These are phyloP conservation scores for Dendrobium chrysotoxum DNA, from an alignment of 106 monocot species.

Conservation along the genomic window DNA sequence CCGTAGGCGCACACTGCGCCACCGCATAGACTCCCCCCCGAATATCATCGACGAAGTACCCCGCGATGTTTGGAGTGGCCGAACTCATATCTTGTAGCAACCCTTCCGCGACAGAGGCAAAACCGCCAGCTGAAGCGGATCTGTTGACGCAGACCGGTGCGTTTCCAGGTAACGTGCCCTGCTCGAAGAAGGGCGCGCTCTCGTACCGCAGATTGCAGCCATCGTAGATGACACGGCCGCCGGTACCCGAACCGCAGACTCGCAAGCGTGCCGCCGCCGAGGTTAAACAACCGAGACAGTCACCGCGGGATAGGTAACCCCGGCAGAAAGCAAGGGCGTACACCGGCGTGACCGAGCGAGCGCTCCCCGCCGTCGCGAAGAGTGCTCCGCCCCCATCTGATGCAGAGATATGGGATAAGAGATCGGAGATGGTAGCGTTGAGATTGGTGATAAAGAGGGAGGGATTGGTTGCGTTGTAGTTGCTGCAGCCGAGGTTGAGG, in stretches of 20 bases:
- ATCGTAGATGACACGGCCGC: conserved; percentile 48
- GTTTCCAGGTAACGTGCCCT: conserved; percentile 39
- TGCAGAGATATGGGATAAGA: conserved; percentile 18
- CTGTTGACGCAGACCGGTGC: conserved; percentile 22
- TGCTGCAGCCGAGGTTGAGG: conserved; percentile 52
- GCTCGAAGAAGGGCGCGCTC: conserved; percentile 43
- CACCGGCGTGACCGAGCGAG: conserved; percentile 20
- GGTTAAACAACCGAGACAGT: conserved; percentile 42
- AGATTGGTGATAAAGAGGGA: conserved; percentile 22
- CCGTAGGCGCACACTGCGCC: conserved; percentile 53
- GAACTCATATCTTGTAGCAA: conserved; percentile 26
- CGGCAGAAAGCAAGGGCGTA: conserved; percentile 53
- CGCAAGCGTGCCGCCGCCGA: conserved; percentile 22
- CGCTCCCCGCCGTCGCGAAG: conserved; percentile 33
- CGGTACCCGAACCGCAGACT: conserved; percentile 36
- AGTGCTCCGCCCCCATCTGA: conserved; percentile 7
- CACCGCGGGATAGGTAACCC: conserved; percentile 27
- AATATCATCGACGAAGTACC: conserved; percentile 33
- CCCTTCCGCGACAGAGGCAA: conserved; percentile 1
- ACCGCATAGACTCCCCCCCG: conserved; percentile 25
- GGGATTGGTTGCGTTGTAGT: conserved; percentile 43
- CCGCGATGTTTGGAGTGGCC: conserved; percentile 21
- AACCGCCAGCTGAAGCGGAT: neutral
- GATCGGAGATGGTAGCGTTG: conserved; percentile 26
- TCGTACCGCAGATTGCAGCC: conserved; percentile 64